Conservation (phyloP, 2,329 filamentous ascomycete species). For the Cucurbitaria berberidis region DNA sequence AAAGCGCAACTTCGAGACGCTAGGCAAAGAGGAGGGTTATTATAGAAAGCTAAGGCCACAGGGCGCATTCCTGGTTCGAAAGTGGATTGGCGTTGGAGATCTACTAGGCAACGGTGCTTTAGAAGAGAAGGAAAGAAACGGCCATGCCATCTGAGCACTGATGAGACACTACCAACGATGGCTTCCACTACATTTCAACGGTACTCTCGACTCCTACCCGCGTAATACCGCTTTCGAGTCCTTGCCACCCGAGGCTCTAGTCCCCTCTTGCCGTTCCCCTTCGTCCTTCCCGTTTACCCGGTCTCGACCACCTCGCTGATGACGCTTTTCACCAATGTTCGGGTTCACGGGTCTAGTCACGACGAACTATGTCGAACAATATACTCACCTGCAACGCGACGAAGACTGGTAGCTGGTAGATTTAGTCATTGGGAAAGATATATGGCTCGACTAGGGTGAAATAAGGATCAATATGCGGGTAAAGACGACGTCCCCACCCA, state of each 20-base stretch:
- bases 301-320: conserved; percentile 3
- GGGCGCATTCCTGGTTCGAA: conserved; percentile 61
- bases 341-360: conserved; percentile 4
- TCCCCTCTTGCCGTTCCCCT: not conserved
- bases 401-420: not conserved
- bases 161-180: not conserved
- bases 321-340: not conserved
- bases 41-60: conserved; percentile 64
- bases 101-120: conserved; percentile 20
- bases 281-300: conserved; percentile 13
- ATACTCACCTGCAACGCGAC: conserved; percentile 1
- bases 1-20: conserved; percentile 62
- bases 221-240: not conserved
- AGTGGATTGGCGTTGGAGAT: conserved; percentile 49
- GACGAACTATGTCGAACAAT: conserved; percentile 12
- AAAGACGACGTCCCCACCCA: conserved; percentile 23
- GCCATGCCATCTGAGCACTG: conserved; percentile 8
- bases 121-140: conserved; percentile 2
- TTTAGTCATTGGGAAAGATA: not conserved
- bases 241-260: conserved; percentile 1
- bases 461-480: conserved; percentile 34
- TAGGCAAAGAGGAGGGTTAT: conserved; percentile 61
- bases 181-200: not conserved
- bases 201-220: not conserved
- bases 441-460: conserved; percentile 15